Base-by-base conservation (phyloP, 2,329 filamentous ascomycete genomes). In the Huntiella bhutanensis region DNA sequence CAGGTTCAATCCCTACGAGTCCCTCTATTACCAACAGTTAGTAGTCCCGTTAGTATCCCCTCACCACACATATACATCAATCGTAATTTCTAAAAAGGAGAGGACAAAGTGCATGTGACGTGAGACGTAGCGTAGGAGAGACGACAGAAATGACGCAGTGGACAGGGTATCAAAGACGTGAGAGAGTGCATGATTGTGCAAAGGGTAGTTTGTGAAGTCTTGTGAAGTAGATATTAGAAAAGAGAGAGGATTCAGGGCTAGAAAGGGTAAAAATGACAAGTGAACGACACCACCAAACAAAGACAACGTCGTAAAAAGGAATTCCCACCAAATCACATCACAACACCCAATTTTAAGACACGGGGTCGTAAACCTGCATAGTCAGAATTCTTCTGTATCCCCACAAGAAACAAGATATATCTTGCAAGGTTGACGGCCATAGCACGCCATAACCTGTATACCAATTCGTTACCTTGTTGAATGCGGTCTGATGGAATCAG, bases 201-300 rank as follows among this genome's bases (percentile, higher is more conserved):
- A 43, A 16, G 41, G 28, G 28, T 43, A 33, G 41, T 13, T 43
- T 13, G 32, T 43, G 41, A 34, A 34, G 28, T 43, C 16, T 16
- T 16, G 34, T 33, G 41, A 13, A 40, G 41, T 43, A 43, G 28
- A 34, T 43, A 43, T 43, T 43, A 43, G 28, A 36, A 15, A 36
- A 36, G 12, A 36, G 34, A 43, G 16, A 43, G 41, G 41, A 43
- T 16, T 43, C 28, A 43, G 41, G 41, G 41, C 41, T 43, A 43
- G 32, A 34, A 12, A 34, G 17, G 41, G 28, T n/a, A 33, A 43
- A 32, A 15, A 36, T 36, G 34, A 33, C 28, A 19, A 43, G 28
- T 13, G n/a, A 33, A 12, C 41, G 41, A 43, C 16, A 17, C 41
- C 41, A 34, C n/a, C 7, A 35, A 13, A 5, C 33, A 33, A 43